Percentiles rank a stretch among this genome's conserved stretches.
Evolutionary conservation across 805 yeast genomes (phyloP).

Genomic region (Candida nemodendra): DNA sequence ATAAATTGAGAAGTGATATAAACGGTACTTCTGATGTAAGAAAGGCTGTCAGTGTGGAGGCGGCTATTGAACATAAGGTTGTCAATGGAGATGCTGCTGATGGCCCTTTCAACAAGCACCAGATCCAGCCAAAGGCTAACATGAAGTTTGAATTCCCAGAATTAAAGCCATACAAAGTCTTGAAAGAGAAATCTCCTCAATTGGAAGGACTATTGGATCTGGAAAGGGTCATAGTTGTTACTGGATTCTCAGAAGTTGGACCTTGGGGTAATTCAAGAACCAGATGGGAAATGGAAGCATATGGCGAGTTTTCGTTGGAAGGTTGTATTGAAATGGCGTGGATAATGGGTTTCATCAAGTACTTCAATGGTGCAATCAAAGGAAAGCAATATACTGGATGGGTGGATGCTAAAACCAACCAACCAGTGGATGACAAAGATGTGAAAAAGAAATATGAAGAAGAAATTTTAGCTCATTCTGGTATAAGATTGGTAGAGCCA

Average conservation of each 20-base stretch:
- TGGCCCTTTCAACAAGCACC: constrained; percentile 73
- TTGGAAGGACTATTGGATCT: constrained; percentile 90
- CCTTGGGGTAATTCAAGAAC: constrained; percentile 99
- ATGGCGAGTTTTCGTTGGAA: constrained; percentile 92
- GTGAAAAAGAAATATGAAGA: constrained; percentile 90
- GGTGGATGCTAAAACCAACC: constrained; percentile 92
- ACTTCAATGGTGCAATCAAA: constrained; percentile 87
- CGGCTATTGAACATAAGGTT: constrained; percentile 81
- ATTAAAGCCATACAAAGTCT: constrained; percentile 71
- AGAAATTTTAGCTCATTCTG: constrained; percentile 85
- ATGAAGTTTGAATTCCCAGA: constrained; percentile 91
- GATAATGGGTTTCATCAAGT: constrained; percentile 97
- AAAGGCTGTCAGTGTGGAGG: constrained; percentile 92
- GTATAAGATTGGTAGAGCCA: constrained; percentile 96
- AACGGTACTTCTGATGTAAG: constrained; percentile 86
- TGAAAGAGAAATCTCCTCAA: constrained; percentile 67
- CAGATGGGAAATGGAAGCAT: constrained; percentile 99
- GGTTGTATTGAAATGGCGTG: constrained; percentile 99
- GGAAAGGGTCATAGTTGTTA: constrained; percentile 88
- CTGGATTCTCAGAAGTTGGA: constrained; percentile 98
- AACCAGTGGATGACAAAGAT: constrained; percentile 93
- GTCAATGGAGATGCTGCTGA: constrained; percentile 88
- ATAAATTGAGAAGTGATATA: constrained; percentile 72
- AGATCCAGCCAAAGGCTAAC: constrained; percentile 91
- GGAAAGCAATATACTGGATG: constrained; percentile 94